Evolutionary conservation across 352 stramenopile genomes (phyloP).

Genomic region (Pythium biforme): DNA sequence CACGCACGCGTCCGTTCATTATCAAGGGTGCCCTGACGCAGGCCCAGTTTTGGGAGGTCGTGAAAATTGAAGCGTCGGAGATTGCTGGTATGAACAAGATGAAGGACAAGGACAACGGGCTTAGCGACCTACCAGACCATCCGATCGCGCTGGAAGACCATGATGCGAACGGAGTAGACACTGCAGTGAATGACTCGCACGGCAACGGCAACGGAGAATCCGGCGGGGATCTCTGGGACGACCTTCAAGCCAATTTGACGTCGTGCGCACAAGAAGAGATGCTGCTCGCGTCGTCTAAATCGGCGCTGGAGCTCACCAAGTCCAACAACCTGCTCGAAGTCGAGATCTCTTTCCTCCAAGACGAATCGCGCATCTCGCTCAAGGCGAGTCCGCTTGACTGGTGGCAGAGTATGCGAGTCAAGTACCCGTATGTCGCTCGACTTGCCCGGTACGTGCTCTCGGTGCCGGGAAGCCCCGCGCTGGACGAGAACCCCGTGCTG

Average conservation of each 20-base stretch:
- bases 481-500: conserved; percentile 49
- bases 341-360: conserved; percentile 77
- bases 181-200: not conserved
- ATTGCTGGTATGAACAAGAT: conserved; percentile 48
- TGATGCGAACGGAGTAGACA: conserved; percentile 11
- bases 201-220: conserved; percentile 23
- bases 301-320: conserved; percentile 61
- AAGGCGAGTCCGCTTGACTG: conserved; percentile 67
- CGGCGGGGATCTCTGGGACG: conserved; percentile 66
- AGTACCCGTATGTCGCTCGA: conserved; percentile 73
- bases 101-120: conserved; percentile 45
- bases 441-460: conserved; percentile 69
- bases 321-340: conserved; percentile 77
- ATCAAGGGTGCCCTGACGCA: conserved; percentile 64
- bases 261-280: conserved; percentile 75
- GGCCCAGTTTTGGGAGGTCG: conserved; percentile 66
- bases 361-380: conserved; percentile 57
- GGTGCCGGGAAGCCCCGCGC: conserved; percentile 50
- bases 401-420: conserved; percentile 75
- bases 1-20: conserved; percentile 71
- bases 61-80: conserved; percentile 56
- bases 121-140: conserved; percentile 38
- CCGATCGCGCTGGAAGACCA: conserved; percentile 40
- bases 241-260: conserved; percentile 69
- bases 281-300: conserved; percentile 65